Evolutionary conservation across 2,329 filamentous ascomycete species (phyloP).

Genomic region (Colletotrichum lentis): DNA sequence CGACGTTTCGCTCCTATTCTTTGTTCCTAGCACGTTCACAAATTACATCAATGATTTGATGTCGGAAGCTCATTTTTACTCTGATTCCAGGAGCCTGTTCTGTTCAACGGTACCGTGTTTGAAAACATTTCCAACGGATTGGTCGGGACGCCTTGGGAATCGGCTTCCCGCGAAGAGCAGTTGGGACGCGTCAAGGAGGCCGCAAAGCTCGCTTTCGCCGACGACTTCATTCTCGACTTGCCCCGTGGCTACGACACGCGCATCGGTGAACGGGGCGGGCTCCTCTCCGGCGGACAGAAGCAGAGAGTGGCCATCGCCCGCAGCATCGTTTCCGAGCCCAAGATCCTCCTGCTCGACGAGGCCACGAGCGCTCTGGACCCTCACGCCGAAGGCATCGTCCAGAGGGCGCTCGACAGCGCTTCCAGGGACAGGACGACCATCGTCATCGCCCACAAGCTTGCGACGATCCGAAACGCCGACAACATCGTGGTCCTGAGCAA

Average conservation of each 20-base stretch:
- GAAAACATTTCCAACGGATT: slow-evolving; percentile 43
- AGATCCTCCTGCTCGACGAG: slow-evolving; percentile 71
- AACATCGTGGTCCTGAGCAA: slow-evolving; percentile 47
- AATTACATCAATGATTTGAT: too few species aligned
- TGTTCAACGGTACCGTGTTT: slow-evolving; percentile 41
- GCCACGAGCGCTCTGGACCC: slow-evolving; percentile 66
- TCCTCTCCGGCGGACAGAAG: slow-evolving; percentile 64
- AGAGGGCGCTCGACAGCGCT: slow-evolving; percentile 61
- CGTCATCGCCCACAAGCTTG: slow-evolving; percentile 67
- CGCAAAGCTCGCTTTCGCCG: slow-evolving; percentile 40
- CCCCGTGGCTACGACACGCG: slow-evolving; percentile 42
- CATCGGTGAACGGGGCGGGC: slow-evolving; percentile 41
- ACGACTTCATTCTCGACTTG: slow-evolving; percentile 41
- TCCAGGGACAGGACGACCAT: slow-evolving; percentile 68
- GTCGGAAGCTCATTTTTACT: slow-evolving; percentile 22
- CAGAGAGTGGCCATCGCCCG: slow-evolving; percentile 73
- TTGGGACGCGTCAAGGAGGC: slow-evolving; percentile 49
- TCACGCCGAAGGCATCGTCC: slow-evolving; percentile 58
- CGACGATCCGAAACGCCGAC: slow-evolving; percentile 46
- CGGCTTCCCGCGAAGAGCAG: slow-evolving; percentile 41
- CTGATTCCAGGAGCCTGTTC: slow-evolving; percentile 40
- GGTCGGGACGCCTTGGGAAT: slow-evolving; percentile 31
- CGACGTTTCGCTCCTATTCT: too few species aligned
- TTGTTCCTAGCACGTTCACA: too few species aligned
- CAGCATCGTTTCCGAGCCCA: slow-evolving; percentile 67